phyloP scores from a whole-genome alignment of 176 grass and related monocot genomes.

The Cocos nucifera region DNA sequence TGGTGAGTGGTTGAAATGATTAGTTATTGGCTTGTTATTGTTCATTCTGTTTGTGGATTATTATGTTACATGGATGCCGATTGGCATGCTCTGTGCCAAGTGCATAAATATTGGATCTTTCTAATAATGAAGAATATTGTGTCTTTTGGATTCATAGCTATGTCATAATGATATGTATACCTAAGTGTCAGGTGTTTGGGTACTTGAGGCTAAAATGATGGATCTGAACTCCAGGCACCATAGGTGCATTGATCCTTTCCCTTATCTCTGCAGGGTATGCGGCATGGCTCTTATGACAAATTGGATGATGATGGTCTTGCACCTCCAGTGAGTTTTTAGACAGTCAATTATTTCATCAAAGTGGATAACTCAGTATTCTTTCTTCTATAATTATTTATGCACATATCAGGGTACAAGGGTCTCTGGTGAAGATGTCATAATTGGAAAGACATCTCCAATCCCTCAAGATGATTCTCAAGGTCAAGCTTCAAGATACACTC shows the following conservation, averaged over 20 bases:
- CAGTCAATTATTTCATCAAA: not conserved
- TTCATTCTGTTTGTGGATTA: not conserved
- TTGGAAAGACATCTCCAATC: conserved; percentile 95
- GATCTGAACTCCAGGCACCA: no score
- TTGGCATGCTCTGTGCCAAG: no score
- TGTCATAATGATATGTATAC: no score
- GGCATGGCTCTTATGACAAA: conserved; percentile 98
- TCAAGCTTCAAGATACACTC: conserved; percentile 72
- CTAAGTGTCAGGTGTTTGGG: no score
- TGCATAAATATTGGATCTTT: no score
- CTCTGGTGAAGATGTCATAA: conserved; percentile 95
- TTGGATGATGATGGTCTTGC: conserved; percentile 97
- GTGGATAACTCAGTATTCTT: not conserved
- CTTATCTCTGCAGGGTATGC: conserved; percentile 61
- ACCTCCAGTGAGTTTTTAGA: conserved; percentile 60
- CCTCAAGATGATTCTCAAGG: conserved; percentile 94
- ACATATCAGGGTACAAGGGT: conserved; percentile 78
- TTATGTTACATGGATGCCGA: no score
- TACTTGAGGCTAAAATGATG: no score
- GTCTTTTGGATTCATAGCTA: no score
- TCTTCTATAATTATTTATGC: not conserved
- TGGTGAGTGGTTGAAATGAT: conserved; percentile 39
- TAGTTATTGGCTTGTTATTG: not conserved
- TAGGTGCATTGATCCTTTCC: conserved; percentile 11
- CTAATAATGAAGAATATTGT: no score